Evolutionary conservation across 768 basidiomycete genomes (phyloP).

Genomic region (Naganishia randhawae): DNA sequence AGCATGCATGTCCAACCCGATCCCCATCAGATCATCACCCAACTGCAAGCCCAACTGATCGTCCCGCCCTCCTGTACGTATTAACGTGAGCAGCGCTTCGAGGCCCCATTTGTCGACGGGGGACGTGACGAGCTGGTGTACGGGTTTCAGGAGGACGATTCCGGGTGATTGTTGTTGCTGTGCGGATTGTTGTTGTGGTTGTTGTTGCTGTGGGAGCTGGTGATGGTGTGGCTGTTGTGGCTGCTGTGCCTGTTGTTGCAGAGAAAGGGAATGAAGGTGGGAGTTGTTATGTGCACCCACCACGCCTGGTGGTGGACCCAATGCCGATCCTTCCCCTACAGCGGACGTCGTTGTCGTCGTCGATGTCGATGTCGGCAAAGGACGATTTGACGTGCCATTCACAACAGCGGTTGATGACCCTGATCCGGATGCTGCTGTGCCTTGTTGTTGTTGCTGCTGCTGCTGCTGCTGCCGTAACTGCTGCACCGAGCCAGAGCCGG

Average conservation of each 20-base stretch:
- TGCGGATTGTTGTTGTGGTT: slow-evolving; percentile 40
- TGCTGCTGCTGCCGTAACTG: neutral
- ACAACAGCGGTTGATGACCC: neutral
- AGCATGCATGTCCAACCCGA: slow-evolving; percentile 84
- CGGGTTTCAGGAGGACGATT: slow-evolving; percentile 54
- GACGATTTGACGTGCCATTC: neutral
- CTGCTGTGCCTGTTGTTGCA: neutral
- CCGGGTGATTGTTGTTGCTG: slow-evolving; percentile 13
- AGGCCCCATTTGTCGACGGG: slow-evolving; percentile 96
- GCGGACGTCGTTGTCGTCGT: neutral
- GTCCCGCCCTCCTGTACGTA: slow-evolving; percentile 45
- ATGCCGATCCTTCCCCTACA: neutral
- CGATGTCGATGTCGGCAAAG: too few relatives aligned
- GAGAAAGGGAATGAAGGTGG: neutral
- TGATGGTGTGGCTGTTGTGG: neutral
- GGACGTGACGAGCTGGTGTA: slow-evolving; percentile 84
- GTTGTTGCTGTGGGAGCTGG: slow-evolving; percentile 10
- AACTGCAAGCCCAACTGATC: slow-evolving; percentile 58
- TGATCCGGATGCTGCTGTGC: neutral
- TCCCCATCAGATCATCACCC: slow-evolving; percentile 84
- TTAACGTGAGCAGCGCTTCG: slow-evolving; percentile 67
- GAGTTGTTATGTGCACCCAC: neutral
- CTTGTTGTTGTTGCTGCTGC: neutral
- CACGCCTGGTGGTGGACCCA: neutral
- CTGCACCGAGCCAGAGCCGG: too few relatives aligned